These are phyloP conservation scores for Glycyrrhiza uralensis DNA, from an alignment of 306 rosid genomes.

Conservation along the genomic window DNA sequence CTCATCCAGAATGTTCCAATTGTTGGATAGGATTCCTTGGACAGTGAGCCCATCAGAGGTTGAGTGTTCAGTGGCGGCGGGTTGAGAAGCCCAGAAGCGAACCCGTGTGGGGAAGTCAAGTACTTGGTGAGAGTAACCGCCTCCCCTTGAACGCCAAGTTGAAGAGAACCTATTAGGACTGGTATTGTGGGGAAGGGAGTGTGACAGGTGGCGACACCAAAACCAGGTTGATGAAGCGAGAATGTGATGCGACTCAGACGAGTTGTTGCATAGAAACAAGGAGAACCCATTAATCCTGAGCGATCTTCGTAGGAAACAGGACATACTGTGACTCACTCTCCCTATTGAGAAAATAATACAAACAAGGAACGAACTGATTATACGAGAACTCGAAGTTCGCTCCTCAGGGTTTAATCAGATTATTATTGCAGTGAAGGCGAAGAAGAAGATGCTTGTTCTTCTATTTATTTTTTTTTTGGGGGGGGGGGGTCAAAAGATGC, in stretches of 20 bases:
- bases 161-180: conserved; percentile 5
- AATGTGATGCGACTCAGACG: conserved; percentile 14
- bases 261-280: conserved; percentile 14
- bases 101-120: neutral
- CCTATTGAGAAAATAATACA: neutral
- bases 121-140: neutral
- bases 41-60: conserved; percentile 81
- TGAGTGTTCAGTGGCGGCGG: conserved; percentile 46
- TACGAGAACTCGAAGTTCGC: neutral
- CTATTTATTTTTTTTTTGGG: neutral
- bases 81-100: conserved; percentile 48
- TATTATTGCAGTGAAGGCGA: neutral
- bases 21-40: conserved; percentile 51
- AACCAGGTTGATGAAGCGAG: conserved; percentile 19
- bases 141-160: neutral
- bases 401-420: conserved; percentile 4
- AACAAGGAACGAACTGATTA: neutral
- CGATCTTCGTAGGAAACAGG: conserved; percentile 30
- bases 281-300: conserved; percentile 22
- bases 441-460: neutral
- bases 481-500: no score
- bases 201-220: conserved; percentile 16
- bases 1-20: conserved; percentile 68
- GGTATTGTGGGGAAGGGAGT: neutral
- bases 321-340: neutral